phyloP scores from a whole-genome alignment of 2,329 filamentous ascomycete species.

The Paraphaeosphaeria minitans region DNA sequence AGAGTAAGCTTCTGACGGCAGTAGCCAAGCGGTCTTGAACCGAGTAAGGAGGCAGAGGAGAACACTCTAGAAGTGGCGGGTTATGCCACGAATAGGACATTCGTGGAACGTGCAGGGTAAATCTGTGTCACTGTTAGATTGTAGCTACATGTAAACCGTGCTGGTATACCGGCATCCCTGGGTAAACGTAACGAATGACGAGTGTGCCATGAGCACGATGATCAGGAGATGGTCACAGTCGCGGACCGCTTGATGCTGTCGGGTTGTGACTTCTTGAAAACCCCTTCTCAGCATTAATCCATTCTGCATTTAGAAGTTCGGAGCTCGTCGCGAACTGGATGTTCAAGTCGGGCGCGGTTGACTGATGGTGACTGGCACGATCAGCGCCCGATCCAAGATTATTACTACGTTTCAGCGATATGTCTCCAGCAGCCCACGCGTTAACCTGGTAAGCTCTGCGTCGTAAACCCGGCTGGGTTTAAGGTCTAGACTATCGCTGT shows the following conservation, averaged over 20 bases:
- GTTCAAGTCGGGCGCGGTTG: neutral
- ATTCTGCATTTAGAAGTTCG: neutral
- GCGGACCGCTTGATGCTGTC: neutral
- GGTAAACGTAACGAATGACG: neutral
- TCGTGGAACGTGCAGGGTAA: neutral
- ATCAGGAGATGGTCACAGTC: neutral
- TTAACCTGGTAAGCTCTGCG: neutral
- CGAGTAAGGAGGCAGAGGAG: neutral
- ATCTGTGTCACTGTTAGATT: neutral
- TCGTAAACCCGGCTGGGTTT: neutral
- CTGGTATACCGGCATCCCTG: neutral
- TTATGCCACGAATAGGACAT: conserved; percentile 6
- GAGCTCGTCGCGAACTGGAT: neutral
- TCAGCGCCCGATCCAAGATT: neutral
- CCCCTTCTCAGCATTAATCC: neutral
- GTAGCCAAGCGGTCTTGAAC: conserved; percentile 1
- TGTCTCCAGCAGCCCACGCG: neutral
- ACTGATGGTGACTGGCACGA: neutral
- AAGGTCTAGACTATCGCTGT: neutral
- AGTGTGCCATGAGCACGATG: neutral
- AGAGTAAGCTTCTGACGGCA: neutral
- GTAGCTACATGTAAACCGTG: conserved; percentile 2
- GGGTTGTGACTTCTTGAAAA: neutral
- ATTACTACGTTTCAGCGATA: neutral
- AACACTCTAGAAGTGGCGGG: neutral